phyloP scores from a whole-genome alignment of 441 rosid species.

The Macaranga tanarius region DNA sequence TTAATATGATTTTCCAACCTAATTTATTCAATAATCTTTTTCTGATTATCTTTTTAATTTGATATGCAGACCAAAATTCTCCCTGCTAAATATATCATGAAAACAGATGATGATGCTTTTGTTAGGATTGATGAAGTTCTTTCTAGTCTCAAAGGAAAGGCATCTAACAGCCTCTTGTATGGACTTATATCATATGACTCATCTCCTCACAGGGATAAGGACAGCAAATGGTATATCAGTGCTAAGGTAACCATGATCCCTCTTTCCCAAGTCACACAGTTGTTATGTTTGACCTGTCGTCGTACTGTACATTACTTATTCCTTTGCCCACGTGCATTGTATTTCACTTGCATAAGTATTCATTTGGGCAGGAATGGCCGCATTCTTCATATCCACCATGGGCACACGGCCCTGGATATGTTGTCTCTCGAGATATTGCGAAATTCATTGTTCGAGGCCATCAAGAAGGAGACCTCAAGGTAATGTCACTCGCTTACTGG shows the following conservation, averaged over 20 bases:
- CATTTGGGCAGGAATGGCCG: constrained; percentile 69
- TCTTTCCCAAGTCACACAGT: not conserved
- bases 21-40: not conserved
- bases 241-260: constrained; percentile 48
- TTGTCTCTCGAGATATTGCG: constrained; percentile 70
- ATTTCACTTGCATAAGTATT: constrained; percentile 6
- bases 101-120: constrained; percentile 93
- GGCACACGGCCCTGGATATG: constrained; percentile 95
- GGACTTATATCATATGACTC: constrained; percentile 71
- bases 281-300: no score
- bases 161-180: constrained; percentile 56
- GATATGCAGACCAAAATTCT: constrained; percentile 69
- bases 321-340: not conserved
- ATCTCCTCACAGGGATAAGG: constrained; percentile 69
- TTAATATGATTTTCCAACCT: not conserved
- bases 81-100: constrained; percentile 85
- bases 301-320: constrained; percentile 6
- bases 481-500: constrained; percentile 11
- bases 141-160: constrained; percentile 52
- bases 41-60: not conserved
- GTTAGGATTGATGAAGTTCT: constrained; percentile 80
- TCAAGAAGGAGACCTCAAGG: constrained; percentile 61
- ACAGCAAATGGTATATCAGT: constrained; percentile 85
- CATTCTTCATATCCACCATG: constrained; percentile 73
- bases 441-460: constrained; percentile 75